Conservation (phyloP, 2,329 filamentous ascomycete genomes). For the Botrytis fragariae region DNA sequence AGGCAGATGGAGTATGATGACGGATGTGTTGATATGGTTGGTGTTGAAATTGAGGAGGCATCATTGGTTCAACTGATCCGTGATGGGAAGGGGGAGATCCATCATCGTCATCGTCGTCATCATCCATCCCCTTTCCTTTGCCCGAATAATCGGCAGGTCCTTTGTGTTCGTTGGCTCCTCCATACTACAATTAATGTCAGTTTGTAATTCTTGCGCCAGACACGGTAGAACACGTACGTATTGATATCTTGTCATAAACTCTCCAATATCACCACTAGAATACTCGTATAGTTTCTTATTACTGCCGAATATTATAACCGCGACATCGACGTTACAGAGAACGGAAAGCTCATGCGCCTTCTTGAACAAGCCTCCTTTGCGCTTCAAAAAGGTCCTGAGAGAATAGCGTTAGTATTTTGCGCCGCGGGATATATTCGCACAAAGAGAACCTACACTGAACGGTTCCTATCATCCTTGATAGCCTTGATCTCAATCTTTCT, state of each 20-base stretch:
- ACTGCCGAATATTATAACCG: conserved; percentile 96
- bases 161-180: conserved; percentile 92
- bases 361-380: conserved; percentile 98
- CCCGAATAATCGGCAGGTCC: conserved; percentile 89
- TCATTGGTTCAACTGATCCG: conserved; percentile 52
- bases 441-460: conserved; percentile 71
- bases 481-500: conserved; percentile 99
- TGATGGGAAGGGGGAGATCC: conserved; percentile 58
- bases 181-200: conserved; percentile 61
- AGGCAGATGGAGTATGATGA: conserved; percentile 79
- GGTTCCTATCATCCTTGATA: conserved; percentile 97
- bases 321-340: conserved; percentile 96
- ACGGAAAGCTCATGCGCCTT: conserved; percentile 98
- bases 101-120: conserved; percentile 70
- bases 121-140: conserved; percentile 65
- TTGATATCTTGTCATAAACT: conserved; percentile 83
- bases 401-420: conserved; percentile 20
- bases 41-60: conserved; percentile 68
- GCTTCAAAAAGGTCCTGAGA: conserved; percentile 89
- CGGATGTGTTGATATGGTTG: conserved; percentile 77
- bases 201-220: conserved; percentile 4
- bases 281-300: conserved; percentile 99
- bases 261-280: conserved; percentile 88
- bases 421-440: conserved; percentile 11
- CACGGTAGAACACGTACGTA: conserved; percentile 64